phyloP scores from a whole-genome alignment of 768 basidiomycete genomes.

The Boletus barrowsii region DNA sequence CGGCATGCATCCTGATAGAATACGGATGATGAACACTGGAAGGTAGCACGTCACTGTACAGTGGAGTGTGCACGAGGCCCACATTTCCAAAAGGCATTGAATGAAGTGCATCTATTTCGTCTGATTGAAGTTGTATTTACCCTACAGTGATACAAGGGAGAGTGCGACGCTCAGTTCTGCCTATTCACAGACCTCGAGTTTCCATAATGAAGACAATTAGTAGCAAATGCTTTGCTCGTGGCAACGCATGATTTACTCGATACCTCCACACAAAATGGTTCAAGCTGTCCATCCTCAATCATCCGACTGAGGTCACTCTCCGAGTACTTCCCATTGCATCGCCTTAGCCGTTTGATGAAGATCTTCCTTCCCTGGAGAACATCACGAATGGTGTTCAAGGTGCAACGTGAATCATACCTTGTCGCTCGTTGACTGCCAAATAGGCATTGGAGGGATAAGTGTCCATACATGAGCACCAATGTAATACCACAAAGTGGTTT shows the following conservation, averaged over 20 bases:
- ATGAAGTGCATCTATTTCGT: neutral
- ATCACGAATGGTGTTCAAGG: neutral
- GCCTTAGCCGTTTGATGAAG: constrained; percentile 35
- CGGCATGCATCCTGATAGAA: constrained; percentile 82
- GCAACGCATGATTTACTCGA: constrained; percentile 19
- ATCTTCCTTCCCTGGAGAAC: constrained; percentile 29
- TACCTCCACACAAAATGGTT: constrained; percentile 44
- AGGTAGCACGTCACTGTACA: constrained; percentile 8
- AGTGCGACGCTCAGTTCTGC: neutral
- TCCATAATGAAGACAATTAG: constrained; percentile 15
- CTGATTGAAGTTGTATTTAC: neutral
- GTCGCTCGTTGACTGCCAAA: constrained; percentile 41
- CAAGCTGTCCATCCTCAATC: constrained; percentile 41
- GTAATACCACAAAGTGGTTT: constrained; percentile 41
- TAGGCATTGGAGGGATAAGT: constrained; percentile 22
- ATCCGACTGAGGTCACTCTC: constrained; percentile 34
- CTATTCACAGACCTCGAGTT: neutral
- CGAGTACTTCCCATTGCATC: constrained; percentile 32
- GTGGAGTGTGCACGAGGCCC: neutral
- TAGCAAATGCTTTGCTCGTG: constrained; percentile 24
- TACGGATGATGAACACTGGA: constrained; percentile 67
- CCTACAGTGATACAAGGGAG: neutral
- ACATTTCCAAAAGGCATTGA: neutral
- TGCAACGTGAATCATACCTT: constrained; percentile 27
- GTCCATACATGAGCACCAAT: constrained; percentile 50